Evolutionary conservation across 2,329 filamentous ascomycete species (phyloP).

Genomic region (Xylaria sp.): DNA sequence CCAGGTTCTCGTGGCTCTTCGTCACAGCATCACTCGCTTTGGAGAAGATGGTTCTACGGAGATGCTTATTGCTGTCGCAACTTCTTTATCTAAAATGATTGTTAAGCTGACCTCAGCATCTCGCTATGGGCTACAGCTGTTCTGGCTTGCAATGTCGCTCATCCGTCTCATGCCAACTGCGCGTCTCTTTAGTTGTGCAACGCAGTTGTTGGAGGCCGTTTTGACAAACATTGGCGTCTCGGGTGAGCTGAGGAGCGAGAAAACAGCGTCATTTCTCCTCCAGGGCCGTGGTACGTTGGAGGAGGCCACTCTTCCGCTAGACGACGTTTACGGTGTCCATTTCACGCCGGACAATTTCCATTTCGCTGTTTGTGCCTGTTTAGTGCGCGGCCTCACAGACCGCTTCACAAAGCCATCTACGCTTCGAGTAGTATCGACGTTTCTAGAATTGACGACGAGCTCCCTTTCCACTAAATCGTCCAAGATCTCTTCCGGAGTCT

Average conservation of each 20-base stretch:
- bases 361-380: slow-evolving; percentile 71
- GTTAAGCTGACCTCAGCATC: slow-evolving; percentile 73
- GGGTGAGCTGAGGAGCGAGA: slow-evolving; percentile 67
- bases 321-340: slow-evolving; percentile 73
- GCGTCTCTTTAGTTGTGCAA: slow-evolving; percentile 72
- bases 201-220: slow-evolving; percentile 72
- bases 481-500: slow-evolving; percentile 46
- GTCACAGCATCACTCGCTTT: slow-evolving; percentile 72
- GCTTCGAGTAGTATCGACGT: slow-evolving; percentile 69
- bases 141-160: slow-evolving; percentile 75
- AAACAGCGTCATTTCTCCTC: slow-evolving; percentile 68
- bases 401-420: slow-evolving; percentile 67
- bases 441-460: slow-evolving; percentile 64
- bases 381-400: slow-evolving; percentile 72
- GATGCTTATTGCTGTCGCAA: slow-evolving; percentile 75
- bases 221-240: slow-evolving; percentile 71
- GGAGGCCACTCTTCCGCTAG: slow-evolving; percentile 69
- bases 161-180: slow-evolving; percentile 69
- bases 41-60: slow-evolving; percentile 72
- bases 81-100: slow-evolving; percentile 76
- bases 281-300: slow-evolving; percentile 70
- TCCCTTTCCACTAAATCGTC: slow-evolving; percentile 48
- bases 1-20: slow-evolving; percentile 74
- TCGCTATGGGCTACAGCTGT: slow-evolving; percentile 74
- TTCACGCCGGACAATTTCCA: slow-evolving; percentile 74